A percentile compares a stretch with the other conserved stretches of the same genome.
These are phyloP conservation scores for Boletus bicolor DNA, from an alignment of 768 basidiomycete genomes.

Conservation along the genomic window DNA sequence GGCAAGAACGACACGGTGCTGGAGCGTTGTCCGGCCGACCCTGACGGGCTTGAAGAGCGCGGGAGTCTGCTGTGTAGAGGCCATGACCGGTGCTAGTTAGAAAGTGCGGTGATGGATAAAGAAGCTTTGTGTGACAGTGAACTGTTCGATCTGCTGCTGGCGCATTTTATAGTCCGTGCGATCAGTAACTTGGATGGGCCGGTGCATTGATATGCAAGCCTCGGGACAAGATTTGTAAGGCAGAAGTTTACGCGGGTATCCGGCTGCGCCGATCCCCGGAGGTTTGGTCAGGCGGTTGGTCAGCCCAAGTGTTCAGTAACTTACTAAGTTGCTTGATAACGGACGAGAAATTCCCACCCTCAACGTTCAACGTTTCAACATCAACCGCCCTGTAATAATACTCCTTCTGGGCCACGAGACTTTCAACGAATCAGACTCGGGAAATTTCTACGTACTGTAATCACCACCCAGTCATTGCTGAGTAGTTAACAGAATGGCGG, in stretches of 20 bases:
- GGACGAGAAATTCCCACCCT: not conserved
- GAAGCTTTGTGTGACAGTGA: not conserved
- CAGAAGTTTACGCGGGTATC: not conserved
- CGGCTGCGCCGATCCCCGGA: not conserved
- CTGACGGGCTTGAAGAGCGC: conserved; percentile 46
- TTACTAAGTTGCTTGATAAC: no score
- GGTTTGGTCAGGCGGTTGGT: not conserved
- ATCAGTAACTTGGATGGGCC: not conserved
- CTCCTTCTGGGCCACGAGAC: not conserved
- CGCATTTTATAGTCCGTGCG: not conserved
- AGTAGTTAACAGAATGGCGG: not conserved
- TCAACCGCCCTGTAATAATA: no score
- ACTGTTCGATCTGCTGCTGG: not conserved
- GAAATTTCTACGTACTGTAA: not conserved
- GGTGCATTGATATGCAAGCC: not conserved
- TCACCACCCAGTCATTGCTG: not conserved
- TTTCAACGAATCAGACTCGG: not conserved
- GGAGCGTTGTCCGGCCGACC: conserved; percentile 40
- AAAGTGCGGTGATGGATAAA: not conserved
- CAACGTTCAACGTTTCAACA: not conserved
- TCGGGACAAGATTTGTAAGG: not conserved
- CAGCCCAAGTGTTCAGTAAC: not conserved
- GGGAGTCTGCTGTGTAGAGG: not conserved
- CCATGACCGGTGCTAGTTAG: not conserved
- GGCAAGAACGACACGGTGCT: conserved; percentile 53